Percentiles rank a stretch among this genome's conserved stretches.
Evolutionary conservation across 202 grass and related monocot genomes (phyloP).

Genomic region (Setaria viridis): DNA sequence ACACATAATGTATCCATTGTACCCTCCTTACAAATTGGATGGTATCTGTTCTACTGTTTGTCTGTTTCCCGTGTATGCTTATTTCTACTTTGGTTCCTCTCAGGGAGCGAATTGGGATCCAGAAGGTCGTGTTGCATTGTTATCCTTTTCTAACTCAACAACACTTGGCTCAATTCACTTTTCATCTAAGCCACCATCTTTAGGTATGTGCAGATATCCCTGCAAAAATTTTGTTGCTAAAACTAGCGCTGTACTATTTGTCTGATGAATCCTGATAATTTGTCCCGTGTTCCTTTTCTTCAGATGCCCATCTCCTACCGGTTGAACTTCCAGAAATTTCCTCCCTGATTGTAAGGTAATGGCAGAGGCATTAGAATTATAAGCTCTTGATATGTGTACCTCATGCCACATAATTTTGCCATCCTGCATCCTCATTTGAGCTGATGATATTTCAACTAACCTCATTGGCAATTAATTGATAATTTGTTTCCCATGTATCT

Average conservation of each 20-base stretch:
- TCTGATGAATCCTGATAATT: conserved; percentile 34
- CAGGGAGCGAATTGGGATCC: conserved; percentile 93
- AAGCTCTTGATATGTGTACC: conserved; percentile 15
- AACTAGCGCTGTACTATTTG: neutral
- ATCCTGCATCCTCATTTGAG: conserved; percentile 15
- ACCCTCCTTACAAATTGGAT: conserved; percentile 3
- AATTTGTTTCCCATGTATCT: conserved; percentile 6
- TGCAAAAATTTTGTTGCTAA: conserved; percentile 20
- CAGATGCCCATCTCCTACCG: conserved; percentile 87
- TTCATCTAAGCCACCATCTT: conserved; percentile 80
- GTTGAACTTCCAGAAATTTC: conserved; percentile 92
- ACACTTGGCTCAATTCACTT: conserved; percentile 92
- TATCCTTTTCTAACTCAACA: conserved; percentile 85
- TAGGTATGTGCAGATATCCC: conserved; percentile 58
- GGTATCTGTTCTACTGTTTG: neutral
- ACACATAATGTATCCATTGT: neutral
- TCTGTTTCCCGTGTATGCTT: conserved; percentile 15
- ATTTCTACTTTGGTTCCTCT: conserved; percentile 17
- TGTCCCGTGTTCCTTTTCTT: conserved; percentile 41
- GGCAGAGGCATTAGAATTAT: conserved; percentile 24
- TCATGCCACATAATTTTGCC: conserved; percentile 32
- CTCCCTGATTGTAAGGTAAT: conserved; percentile 83
- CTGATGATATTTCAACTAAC: conserved; percentile 26
- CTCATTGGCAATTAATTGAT: neutral
- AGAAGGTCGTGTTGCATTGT: conserved; percentile 73